Conservation (phyloP, 192 early-diverging fungal genomes). For the Rhizophagus prolifer region DNA sequence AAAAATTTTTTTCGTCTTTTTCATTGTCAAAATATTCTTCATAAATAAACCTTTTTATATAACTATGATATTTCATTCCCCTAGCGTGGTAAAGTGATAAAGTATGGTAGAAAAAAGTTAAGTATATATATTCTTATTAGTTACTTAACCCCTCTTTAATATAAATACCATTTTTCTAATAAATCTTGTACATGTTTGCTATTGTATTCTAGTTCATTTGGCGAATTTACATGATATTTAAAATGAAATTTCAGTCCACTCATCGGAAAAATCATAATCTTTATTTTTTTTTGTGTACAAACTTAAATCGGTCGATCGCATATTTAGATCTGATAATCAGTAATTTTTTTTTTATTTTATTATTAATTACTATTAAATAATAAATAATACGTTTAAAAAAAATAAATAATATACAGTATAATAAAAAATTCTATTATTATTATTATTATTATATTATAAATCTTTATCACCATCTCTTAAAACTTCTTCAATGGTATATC, state of each 20-base stretch:
- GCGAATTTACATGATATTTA: neutral
- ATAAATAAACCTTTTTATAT: conserved; percentile 6
- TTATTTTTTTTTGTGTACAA: no score
- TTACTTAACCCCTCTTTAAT: neutral
- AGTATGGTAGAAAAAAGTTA: neutral
- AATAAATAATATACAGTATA: no score
- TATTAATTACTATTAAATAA: no score
- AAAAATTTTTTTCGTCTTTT: neutral
- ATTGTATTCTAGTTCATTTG: neutral
- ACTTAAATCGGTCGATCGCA: no score
- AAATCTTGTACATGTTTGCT: neutral
- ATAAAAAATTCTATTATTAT: neutral
- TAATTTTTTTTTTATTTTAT: no score
- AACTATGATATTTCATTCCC: conserved; percentile 3
- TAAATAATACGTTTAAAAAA: no score
- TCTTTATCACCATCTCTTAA: conserved; percentile 21
- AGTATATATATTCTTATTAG: neutral
- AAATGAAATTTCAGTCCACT: neutral
- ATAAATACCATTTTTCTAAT: conserved; percentile 11
- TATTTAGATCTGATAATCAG: no score
- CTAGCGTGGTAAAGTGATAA: neutral
- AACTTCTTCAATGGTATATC: conserved; percentile 17
- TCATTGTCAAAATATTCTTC: conserved; percentile 2
- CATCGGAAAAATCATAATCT: no score
- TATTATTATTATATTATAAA: neutral